Percentiles rank a stretch among this genome's conserved stretches.
These are phyloP conservation scores for Acanthamoeba culbertsoni DNA, from an alignment of 208 protist genomes.

Conservation along the genomic window DNA sequence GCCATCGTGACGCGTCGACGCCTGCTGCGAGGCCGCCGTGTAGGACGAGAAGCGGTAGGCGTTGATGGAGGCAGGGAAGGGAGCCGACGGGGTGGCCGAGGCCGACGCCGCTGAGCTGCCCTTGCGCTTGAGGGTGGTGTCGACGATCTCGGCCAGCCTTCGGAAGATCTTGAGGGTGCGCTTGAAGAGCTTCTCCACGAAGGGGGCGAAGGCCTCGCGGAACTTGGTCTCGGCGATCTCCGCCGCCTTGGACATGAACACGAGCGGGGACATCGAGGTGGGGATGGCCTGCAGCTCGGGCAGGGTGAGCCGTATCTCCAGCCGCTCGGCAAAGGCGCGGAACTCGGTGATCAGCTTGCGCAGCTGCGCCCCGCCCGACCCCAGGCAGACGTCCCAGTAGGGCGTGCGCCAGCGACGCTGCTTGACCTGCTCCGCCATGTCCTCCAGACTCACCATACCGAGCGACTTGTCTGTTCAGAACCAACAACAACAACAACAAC, in stretches of 20 bases:
- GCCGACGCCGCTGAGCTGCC: not conserved
- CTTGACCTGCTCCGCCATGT: constrained; percentile 1
- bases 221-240: constrained; percentile 49
- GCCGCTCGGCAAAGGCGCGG: not conserved
- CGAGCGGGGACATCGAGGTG: not conserved
- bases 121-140: constrained; percentile 15
- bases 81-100: not conserved
- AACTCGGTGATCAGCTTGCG: constrained; percentile 40
- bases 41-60: constrained; percentile 12
- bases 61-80: not conserved
- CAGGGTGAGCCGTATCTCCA: not conserved
- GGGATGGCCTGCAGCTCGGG: constrained; percentile 30
- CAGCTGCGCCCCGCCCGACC: constrained; percentile 11
- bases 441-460: not conserved
- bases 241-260: constrained; percentile 17
- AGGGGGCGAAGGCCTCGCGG: not conserved
- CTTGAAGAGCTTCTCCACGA: not conserved
- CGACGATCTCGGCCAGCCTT: not conserved
- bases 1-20: not conserved
- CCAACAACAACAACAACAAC: not conserved
- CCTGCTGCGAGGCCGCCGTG: not conserved
- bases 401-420: not conserved
- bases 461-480: not conserved
- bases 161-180: not conserved
- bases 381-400: constrained; percentile 5